Evolutionary conservation across 768 basidiomycete genomes (phyloP).

Genomic region (Phlegmacium glaucopus): DNA sequence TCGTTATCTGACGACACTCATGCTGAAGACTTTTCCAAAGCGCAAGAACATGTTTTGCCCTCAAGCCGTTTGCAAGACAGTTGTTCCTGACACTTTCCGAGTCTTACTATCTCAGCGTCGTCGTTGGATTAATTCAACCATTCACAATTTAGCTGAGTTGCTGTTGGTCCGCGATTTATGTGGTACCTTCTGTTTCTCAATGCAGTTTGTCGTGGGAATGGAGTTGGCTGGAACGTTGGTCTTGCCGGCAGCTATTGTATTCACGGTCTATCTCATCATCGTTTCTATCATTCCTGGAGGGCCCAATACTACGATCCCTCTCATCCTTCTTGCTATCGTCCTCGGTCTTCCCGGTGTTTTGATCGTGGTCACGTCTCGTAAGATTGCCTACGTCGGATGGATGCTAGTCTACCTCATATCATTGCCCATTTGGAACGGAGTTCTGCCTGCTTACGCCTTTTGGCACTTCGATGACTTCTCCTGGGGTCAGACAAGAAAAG

Average conservation of each 20-base stretch:
- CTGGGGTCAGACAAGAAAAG: constrained; percentile 92
- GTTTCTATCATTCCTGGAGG: constrained; percentile 80
- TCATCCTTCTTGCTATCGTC: constrained; percentile 89
- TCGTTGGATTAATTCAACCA: constrained; percentile 99
- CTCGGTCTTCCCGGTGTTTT: constrained; percentile 94
- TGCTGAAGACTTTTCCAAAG: constrained; percentile 99
- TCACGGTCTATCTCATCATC: constrained; percentile 93
- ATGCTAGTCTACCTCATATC: constrained; percentile 93
- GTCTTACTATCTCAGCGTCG: constrained; percentile 94
- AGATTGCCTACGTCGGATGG: constrained; percentile 95
- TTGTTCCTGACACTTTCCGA: constrained; percentile 95
- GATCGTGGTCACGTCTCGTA: constrained; percentile 94
- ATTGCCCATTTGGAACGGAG: constrained; percentile 95
- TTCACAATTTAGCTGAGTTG: constrained; percentile 96
- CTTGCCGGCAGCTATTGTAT: constrained; percentile 94
- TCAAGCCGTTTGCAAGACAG: constrained; percentile 97
- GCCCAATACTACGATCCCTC: constrained; percentile 79
- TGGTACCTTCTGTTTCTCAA: constrained; percentile 99
- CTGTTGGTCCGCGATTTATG: constrained; percentile 96
- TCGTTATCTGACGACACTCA: constrained; percentile 96
- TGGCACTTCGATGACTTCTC: constrained; percentile 99
- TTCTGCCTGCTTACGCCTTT: constrained; percentile 94
- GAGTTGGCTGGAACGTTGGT: constrained; percentile 96
- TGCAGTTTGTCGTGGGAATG: constrained; percentile 99
- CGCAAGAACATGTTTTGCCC: constrained; percentile 99